Conservation (phyloP, 2,329 filamentous ascomycete species). For the Sclerotinia borealis region DNA sequence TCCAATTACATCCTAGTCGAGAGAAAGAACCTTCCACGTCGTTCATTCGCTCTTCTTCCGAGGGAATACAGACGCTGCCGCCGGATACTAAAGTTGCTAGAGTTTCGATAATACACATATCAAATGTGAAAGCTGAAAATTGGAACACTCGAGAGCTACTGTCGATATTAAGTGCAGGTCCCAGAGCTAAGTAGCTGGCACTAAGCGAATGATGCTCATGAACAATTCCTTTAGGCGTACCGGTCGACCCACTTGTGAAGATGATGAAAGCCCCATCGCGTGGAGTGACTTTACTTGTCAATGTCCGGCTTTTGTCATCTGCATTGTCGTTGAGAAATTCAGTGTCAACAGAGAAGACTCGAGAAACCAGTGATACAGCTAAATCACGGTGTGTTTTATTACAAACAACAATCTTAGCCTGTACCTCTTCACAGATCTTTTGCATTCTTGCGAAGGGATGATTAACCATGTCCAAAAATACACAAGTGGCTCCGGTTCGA, state of each 20-base stretch:
- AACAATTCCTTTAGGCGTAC: slow-evolving; percentile 36
- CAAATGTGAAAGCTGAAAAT: slow-evolving; percentile 27
- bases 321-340: neutral
- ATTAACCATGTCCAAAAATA: neutral
- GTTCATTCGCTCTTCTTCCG: slow-evolving; percentile 35
- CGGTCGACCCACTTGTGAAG: slow-evolving; percentile 42
- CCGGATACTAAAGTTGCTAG: slow-evolving; percentile 30
- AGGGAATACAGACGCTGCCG: slow-evolving; percentile 36
- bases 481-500: slow-evolving; percentile 19
- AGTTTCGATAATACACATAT: slow-evolving; percentile 34
- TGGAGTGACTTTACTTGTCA: neutral
- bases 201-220: slow-evolving; percentile 13
- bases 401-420: neutral
- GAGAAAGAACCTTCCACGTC: neutral
- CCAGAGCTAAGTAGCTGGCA: slow-evolving; percentile 30
- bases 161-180: slow-evolving; percentile 25
- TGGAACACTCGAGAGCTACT: slow-evolving; percentile 15
- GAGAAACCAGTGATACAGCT: neutral
- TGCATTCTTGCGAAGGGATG: neutral
- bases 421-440: neutral
- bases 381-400: neutral
- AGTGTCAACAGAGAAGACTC: neutral
- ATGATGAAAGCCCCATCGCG: slow-evolving; percentile 33
- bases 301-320: neutral
- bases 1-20: neutral